These are phyloP conservation scores for Diaporthe ampelina DNA, from an alignment of 2,329 filamentous ascomycete species.

Conservation along the genomic window DNA sequence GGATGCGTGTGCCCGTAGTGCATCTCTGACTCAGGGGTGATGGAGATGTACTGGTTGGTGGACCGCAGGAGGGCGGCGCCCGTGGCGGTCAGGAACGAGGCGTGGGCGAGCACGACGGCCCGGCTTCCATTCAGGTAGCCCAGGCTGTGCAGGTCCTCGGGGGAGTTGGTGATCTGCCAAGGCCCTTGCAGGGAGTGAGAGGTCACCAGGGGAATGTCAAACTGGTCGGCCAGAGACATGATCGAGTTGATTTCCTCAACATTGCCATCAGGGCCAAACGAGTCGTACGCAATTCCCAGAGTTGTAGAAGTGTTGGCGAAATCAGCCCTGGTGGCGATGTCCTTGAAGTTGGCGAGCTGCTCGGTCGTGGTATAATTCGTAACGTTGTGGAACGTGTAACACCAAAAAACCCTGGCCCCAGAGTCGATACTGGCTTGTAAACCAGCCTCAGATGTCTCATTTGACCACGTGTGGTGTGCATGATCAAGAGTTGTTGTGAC, in stretches of 20 bases:
- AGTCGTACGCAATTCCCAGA: slow-evolving; percentile 59
- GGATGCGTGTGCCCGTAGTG: slow-evolving; percentile 69
- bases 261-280: slow-evolving; percentile 46
- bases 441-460: slow-evolving; percentile 58
- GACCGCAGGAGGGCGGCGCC: slow-evolving; percentile 59
- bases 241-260: slow-evolving; percentile 50
- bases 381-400: slow-evolving; percentile 56
- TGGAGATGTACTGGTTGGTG: slow-evolving; percentile 67
- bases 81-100: slow-evolving; percentile 56
- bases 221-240: slow-evolving; percentile 47
- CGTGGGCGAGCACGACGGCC: slow-evolving; percentile 68
- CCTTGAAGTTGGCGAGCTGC: slow-evolving; percentile 56
- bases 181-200: slow-evolving; percentile 58
- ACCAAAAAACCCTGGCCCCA: slow-evolving; percentile 63
- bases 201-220: slow-evolving; percentile 60
- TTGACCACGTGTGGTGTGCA: slow-evolving; percentile 63
- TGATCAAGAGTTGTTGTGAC: slow-evolving; percentile 68
- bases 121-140: slow-evolving; percentile 58
- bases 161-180: slow-evolving; percentile 56
- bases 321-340: slow-evolving; percentile 50
- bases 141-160: slow-evolving; percentile 53
- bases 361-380: slow-evolving; percentile 51
- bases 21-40: slow-evolving; percentile 71
- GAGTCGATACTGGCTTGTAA: slow-evolving; percentile 62
- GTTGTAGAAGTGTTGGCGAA: slow-evolving; percentile 50